A percentile compares a stretch with the other conserved stretches of the same genome.
Conservation (phyloP, 2,329 filamentous ascomycete genomes). For the Simplicillium aogashimaense region DNA sequence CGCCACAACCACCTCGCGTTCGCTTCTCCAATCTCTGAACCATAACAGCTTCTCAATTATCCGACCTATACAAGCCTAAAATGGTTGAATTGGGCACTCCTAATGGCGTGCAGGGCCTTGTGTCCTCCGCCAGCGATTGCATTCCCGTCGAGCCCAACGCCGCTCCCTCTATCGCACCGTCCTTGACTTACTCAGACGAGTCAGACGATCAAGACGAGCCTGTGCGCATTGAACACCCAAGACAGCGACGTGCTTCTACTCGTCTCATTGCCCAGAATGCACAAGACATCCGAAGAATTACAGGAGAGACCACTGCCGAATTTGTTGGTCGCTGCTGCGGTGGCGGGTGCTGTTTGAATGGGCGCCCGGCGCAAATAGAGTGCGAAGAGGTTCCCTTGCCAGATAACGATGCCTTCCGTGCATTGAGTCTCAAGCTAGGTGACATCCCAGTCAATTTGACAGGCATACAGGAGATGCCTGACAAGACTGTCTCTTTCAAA, state of each 20-base stretch:
- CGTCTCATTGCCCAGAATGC: conserved; percentile 55
- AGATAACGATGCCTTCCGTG: conserved; percentile 76
- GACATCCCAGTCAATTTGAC: conserved; percentile 66
- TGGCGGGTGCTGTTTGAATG: conserved; percentile 52
- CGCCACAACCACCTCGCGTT: conserved; percentile 6
- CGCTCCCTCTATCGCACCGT: conserved; percentile 45
- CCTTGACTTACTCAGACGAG: conserved; percentile 53
- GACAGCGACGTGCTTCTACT: conserved; percentile 57
- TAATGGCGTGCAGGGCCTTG: conserved; percentile 26
- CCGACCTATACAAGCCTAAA: conserved; percentile 5
- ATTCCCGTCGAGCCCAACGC: conserved; percentile 31
- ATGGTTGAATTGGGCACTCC: conserved; percentile 19
- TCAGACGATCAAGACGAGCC: conserved; percentile 49
- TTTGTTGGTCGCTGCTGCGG: conserved; percentile 55
- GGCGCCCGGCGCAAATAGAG: conserved; percentile 32
- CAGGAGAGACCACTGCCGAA: conserved; percentile 52
- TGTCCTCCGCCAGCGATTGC: conserved; percentile 28
- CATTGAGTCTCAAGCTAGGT: conserved; percentile 66
- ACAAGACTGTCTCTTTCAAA: conserved; percentile 63
- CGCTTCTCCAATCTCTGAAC: background rate
- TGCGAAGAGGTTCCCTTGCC: conserved; percentile 50
- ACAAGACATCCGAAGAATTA: conserved; percentile 52
- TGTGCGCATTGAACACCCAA: conserved; percentile 30
- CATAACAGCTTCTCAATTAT: no score
- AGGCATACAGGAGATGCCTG: conserved; percentile 60